Evolutionary conservation across 805 yeast species (phyloP).

Genomic region (Wickerhamomyces xylosicus): DNA sequence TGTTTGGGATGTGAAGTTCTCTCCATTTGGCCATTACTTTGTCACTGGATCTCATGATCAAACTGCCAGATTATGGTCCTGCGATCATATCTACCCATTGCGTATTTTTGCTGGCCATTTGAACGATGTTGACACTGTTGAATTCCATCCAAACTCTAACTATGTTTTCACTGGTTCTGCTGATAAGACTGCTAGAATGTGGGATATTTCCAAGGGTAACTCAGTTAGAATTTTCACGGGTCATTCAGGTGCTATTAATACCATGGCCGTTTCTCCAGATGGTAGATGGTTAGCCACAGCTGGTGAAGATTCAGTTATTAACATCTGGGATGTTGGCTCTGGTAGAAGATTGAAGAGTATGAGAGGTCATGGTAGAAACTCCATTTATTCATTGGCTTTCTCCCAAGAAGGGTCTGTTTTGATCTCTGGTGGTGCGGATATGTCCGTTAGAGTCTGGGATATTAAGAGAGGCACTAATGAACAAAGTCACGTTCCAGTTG

Average conservation of each 20-base stretch:
- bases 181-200: conserved; percentile 94
- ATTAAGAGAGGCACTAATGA: conserved; percentile 77
- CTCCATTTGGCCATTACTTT: conserved; percentile 94
- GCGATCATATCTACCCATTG: conserved; percentile 94
- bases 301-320: conserved; percentile 83
- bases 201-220: conserved; percentile 89
- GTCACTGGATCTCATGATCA: conserved; percentile 98
- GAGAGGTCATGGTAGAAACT: conserved; percentile 89
- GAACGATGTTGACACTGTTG: conserved; percentile 90
- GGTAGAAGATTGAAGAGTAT: conserved; percentile 82
- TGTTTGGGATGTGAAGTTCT: conserved; percentile 92
- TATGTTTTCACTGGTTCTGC: conserved; percentile 92
- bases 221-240: conserved; percentile 90
- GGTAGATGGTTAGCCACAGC: conserved; percentile 96
- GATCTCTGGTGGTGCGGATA: conserved; percentile 88
- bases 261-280: conserved; percentile 87
- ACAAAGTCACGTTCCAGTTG: conserved; percentile 69
- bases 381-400: conserved; percentile 77
- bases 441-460: conserved; percentile 94
- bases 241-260: conserved; percentile 80
- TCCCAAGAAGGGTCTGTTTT: conserved; percentile 82
- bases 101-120: conserved; percentile 96
- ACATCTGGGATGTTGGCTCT: conserved; percentile 89
- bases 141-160: conserved; percentile 93
- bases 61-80: conserved; percentile 95